Evolutionary conservation across 805 yeast genomes (phyloP), one percentile per base, ranked within the genome.

Genomic region (Candida pseudofarinosa): DNA sequence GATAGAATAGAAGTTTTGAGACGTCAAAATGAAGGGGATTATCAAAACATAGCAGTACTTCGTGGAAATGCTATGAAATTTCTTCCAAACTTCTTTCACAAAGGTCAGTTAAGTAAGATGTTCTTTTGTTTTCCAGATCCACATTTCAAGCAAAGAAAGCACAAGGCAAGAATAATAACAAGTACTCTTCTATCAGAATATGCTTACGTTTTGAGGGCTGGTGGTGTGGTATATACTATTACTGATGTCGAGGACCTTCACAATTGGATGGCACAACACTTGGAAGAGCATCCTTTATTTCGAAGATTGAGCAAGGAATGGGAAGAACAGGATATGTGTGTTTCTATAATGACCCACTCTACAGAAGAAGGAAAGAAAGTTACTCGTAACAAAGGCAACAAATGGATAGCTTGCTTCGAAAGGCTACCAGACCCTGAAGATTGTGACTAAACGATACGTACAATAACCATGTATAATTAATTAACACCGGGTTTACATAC

Each of bases 61-160:
- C 77, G 99, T 61, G 98, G 95, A 15, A 93, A 93, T 59, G 93
- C 98, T 30, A 93, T 93, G 99, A 93, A 93, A 65, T 93, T 93
- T 58, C 67, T 89, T 48, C 98, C 99, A 17, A 93, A 93, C 62
- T 93, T 93, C 63, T 93, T 93, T 68, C 71, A 74, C 44, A 84
- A 84, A 62, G 81, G 81, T 4, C 97, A 89, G 60, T 69, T 90
- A 40, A 79, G 83, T 28, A 93, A 91, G 71, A 87, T 93, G 78
- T 93, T 93, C 69, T 93, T 93, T 71, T 93, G 99, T 63, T 93
- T 93, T 77, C 99, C 99, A n/a, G 99, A 93, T 65, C 99, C 99
- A 5, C 99, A 93, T 64, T 93, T 93, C 74, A 93, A 93, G 62
- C 95, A 88, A 65, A 77, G 98, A 59, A 93, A 93, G 61, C 99